These are phyloP conservation scores for Dacryopinax primogenitus DNA, from an alignment of 768 basidiomycete species.

Conservation along the genomic window DNA sequence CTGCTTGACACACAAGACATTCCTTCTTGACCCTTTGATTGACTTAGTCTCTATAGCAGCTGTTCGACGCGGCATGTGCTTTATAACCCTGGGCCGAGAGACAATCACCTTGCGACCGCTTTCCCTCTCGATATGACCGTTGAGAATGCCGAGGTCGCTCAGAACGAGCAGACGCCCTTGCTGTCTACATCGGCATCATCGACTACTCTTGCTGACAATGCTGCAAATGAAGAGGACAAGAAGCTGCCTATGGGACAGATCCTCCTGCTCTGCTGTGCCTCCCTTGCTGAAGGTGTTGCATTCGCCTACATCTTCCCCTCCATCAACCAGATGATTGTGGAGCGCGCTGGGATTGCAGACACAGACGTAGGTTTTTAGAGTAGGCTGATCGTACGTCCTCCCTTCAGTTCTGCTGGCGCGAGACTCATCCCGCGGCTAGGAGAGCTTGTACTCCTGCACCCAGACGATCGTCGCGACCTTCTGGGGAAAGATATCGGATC, in stretches of 20 bases:
- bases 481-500: slow-evolving; percentile 14
- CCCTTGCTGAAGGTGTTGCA: slow-evolving; percentile 13
- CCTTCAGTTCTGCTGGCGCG: not conserved
- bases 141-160: not conserved
- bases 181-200: not conserved
- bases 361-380: slow-evolving; percentile 11
- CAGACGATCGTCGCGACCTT: slow-evolving; percentile 14
- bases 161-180: not conserved
- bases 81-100: too few species aligned
- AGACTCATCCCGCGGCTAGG: slow-evolving; percentile 3
- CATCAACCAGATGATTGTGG: slow-evolving; percentile 14
- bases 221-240: slow-evolving; percentile 9
- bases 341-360: not conserved
- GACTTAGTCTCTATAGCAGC: too few species aligned
- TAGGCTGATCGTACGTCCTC: slow-evolving; percentile 5
- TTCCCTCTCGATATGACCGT: too few species aligned
- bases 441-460: slow-evolving; percentile 13
- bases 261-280: slow-evolving; percentile 13
- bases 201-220: not conserved
- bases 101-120: too few species aligned
- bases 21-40: too few species aligned
- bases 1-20: too few species aligned
- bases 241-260: slow-evolving; percentile 16
- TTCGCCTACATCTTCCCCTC: slow-evolving; percentile 18
- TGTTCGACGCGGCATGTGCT: too few species aligned